Conservation (phyloP, 1,284 basidiomycete species). For the Trichosporon sp. region DNA sequence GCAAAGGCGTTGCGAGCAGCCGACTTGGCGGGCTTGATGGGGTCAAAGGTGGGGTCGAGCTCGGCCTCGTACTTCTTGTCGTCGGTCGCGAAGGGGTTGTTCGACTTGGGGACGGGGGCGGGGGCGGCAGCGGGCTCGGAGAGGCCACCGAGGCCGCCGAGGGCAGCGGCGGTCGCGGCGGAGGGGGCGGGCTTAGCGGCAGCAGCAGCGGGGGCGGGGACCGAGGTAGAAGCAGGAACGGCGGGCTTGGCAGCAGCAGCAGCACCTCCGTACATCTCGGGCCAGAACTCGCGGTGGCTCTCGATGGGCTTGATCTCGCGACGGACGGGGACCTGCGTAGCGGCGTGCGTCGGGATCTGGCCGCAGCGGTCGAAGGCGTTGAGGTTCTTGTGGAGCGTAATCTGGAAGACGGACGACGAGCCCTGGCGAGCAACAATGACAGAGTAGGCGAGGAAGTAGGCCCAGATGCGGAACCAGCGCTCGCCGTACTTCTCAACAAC, state of each 20-base stretch:
- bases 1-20: not conserved
- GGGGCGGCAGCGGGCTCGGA: not conserved
- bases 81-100: not conserved
- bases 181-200: not conserved
- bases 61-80: not conserved
- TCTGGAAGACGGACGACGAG: constrained; percentile 82
- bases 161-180: not conserved
- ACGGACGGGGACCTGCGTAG: constrained; percentile 30
- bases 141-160: not conserved
- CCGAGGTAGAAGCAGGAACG: not conserved
- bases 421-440: constrained; percentile 61
- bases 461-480: constrained; percentile 81
- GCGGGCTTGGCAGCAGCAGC: not conserved
- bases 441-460: constrained; percentile 80
- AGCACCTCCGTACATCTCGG: constrained; percentile 16
- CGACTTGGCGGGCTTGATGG: not conserved
- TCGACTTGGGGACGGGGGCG: not conserved
- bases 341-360: constrained; percentile 64
- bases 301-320: constrained; percentile 23
- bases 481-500: constrained; percentile 86
- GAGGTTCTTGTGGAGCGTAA: constrained; percentile 94
- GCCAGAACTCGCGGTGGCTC: constrained; percentile 36
- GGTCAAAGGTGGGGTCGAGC: not conserved
- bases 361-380: constrained; percentile 85
- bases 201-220: not conserved